Percentiles rank a stretch among this genome's conserved stretches.
These are phyloP conservation scores for Dactylellina sp. DNA, from an alignment of 2,329 filamentous ascomycete species.

Conservation along the genomic window DNA sequence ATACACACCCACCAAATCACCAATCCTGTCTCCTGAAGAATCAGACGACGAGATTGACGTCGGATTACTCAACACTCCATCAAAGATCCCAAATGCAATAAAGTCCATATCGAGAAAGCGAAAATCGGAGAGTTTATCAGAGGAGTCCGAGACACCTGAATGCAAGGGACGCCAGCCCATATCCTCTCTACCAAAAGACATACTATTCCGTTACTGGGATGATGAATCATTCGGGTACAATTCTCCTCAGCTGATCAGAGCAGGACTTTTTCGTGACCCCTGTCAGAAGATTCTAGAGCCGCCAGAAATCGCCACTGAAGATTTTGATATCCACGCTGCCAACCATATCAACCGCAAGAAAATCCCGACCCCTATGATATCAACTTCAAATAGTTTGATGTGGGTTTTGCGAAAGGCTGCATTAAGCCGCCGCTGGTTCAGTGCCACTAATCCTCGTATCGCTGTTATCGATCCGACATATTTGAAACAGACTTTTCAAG, in stretches of 20 bases:
- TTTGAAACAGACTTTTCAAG: constrained; percentile 33
- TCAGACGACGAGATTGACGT: constrained; percentile 21
- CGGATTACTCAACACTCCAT: constrained; percentile 29
- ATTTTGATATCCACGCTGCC: constrained; percentile 42
- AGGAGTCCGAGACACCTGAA: neutral
- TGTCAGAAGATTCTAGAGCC: constrained; percentile 36
- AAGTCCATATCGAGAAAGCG: constrained; percentile 18
- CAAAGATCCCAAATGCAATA: constrained; percentile 21
- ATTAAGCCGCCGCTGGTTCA: constrained; percentile 33
- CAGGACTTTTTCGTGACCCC: constrained; percentile 43
- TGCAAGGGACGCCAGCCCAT: neutral
- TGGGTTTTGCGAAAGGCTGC: constrained; percentile 50
- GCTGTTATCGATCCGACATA: constrained; percentile 42
- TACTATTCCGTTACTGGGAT: constrained; percentile 50
- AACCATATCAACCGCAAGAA: constrained; percentile 51
- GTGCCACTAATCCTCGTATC: constrained; percentile 44
- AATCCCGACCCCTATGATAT: constrained; percentile 49
- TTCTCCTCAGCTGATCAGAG: constrained; percentile 36
- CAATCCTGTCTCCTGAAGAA: constrained; percentile 5
- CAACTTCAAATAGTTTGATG: constrained; percentile 53
- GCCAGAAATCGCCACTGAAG: constrained; percentile 25
- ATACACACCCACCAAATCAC: constrained; percentile 12
- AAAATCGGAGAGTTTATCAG: constrained; percentile 1
- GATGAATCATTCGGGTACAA: constrained; percentile 50
- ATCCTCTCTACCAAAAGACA: constrained; percentile 17